Evolutionary conservation across 1,284 basidiomycete species (phyloP).

Genomic region (Melampsora americana): DNA sequence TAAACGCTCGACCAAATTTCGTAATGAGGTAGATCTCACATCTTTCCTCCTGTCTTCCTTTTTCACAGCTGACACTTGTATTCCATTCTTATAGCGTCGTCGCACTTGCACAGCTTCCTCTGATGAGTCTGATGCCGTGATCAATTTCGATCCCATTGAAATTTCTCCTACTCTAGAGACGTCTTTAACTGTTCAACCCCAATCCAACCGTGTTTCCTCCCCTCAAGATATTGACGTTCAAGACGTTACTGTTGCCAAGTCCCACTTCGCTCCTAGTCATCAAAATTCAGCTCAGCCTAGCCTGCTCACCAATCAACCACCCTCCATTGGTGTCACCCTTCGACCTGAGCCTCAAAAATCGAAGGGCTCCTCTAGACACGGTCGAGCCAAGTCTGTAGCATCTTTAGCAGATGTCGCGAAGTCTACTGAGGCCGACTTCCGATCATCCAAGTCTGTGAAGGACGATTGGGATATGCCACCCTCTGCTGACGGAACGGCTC

Average conservation of each 20-base stretch:
- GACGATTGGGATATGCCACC: conserved; percentile 40
- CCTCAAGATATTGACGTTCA: neutral
- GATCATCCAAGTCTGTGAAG: neutral
- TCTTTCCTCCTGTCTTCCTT: neutral
- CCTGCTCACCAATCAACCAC: neutral
- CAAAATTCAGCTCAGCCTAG: neutral
- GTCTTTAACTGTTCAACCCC: conserved; percentile 6
- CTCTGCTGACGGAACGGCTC: neutral
- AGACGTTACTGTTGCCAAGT: neutral
- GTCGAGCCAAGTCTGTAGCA: conserved; percentile 26
- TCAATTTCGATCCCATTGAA: conserved; percentile 7
- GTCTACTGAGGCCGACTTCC: neutral
- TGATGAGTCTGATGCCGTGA: conserved; percentile 27
- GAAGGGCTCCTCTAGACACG: neutral
- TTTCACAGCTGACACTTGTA: neutral
- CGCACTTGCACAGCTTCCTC: neutral
- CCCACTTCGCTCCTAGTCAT: too few species aligned
- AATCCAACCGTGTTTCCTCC: neutral
- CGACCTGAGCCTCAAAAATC: neutral
- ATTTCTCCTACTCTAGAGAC: neutral
- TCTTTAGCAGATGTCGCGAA: conserved; percentile 20
- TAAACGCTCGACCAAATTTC: conserved; percentile 10
- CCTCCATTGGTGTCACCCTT: neutral
- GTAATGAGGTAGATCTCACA: neutral
- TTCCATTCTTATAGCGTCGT: neutral